Conservation (phyloP, 257 asterid species). For the Solanum microdontum region DNA sequence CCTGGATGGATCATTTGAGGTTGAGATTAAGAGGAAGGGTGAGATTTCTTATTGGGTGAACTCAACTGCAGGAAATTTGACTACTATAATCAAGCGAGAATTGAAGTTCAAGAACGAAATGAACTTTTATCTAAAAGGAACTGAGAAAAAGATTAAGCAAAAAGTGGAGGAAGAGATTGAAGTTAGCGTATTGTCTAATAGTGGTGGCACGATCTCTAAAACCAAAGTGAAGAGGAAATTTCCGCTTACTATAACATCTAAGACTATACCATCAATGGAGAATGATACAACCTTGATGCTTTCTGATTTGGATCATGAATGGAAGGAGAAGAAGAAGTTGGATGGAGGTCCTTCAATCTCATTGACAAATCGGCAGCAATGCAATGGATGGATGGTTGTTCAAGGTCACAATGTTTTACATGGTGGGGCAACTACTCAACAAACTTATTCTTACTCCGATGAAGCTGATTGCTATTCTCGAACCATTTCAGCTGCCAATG, state of each 20-base stretch:
- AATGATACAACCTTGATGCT: slow-evolving; percentile 18
- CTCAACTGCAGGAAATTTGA: slow-evolving; percentile 52
- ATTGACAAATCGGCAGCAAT: slow-evolving; percentile 28
- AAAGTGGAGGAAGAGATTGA: slow-evolving; percentile 29
- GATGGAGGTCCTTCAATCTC: slow-evolving; percentile 9
- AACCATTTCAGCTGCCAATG: slow-evolving; percentile 28
- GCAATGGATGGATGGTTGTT: slow-evolving; percentile 59
- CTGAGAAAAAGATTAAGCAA: slow-evolving; percentile 36
- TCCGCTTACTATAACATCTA: slow-evolving; percentile 31
- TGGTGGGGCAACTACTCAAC: slow-evolving; percentile 40
- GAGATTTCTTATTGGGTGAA: slow-evolving; percentile 68
- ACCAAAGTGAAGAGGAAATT: slow-evolving; percentile 21
- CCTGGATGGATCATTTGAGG: slow-evolving; percentile 47
- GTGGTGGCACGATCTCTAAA: slow-evolving; percentile 10
- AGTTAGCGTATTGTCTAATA: slow-evolving; percentile 13
- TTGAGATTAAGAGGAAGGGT: slow-evolving; percentile 35
- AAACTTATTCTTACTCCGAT: slow-evolving; percentile 23
- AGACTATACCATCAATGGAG: slow-evolving; percentile 18
- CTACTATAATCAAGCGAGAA: slow-evolving; percentile 19
- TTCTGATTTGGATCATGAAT: slow-evolving; percentile 30
- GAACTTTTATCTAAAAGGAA: slow-evolving; percentile 26
- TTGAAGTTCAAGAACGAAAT: slow-evolving; percentile 44
- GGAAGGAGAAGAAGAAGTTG: slow-evolving; percentile 34
- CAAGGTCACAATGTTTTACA: slow-evolving; percentile 42
- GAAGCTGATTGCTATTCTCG: slow-evolving; percentile 33